Evolutionary conservation across 768 basidiomycete species (phyloP), one percentile per base, ranked within the genome.

Genomic region (Pisolithus marmoratus): DNA sequence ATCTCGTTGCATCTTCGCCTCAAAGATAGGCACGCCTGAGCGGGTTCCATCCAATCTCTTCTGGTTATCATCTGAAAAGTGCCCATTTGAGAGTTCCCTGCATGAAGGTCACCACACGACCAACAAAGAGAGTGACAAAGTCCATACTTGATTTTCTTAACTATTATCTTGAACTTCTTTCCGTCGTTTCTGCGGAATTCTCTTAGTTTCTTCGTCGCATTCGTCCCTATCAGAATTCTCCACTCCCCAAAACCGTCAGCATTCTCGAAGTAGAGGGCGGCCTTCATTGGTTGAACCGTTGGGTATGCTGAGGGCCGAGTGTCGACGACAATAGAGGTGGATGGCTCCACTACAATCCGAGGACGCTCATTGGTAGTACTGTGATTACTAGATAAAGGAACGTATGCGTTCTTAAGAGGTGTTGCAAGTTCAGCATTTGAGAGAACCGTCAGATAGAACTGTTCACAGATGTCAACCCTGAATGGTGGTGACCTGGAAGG

Each of bases 11-110:
- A 84, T 79, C 61, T 82, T 83, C 0, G 83, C 82, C 60, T 84
- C 81, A 56, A 72, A 84, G 5, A 84, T 73, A 0, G 82, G 79
- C 12, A 83, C 63, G 5, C 75, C 72, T 17, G 61, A 63, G 27
- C 67, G 65, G 1, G 62, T 46, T 2, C 75, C 73, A 11, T 66
- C 76, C 31, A 84, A 64, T 7, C 72, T 65, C 63, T 82, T 82
- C 55, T 83, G 80, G 57, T 84, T 84, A 55, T 82, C 77, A 24
- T 72, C 70, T 3, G 82, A 83, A 57, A 85, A 84, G 54, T 80
- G 76, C 0, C 83, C 83, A 26, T 74, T 72, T 0, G 83, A 85
- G 8, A 86, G 71, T 52, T 85, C 82, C 60, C 84, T 84, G 45
- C 29, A 11, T 11, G 2, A 29, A 11, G 8, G 17, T 17, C 17